Percentiles rank a stretch among this genome's conserved stretches.
Conservation (phyloP, 441 rosid species). For the Adansonia gregorii region DNA sequence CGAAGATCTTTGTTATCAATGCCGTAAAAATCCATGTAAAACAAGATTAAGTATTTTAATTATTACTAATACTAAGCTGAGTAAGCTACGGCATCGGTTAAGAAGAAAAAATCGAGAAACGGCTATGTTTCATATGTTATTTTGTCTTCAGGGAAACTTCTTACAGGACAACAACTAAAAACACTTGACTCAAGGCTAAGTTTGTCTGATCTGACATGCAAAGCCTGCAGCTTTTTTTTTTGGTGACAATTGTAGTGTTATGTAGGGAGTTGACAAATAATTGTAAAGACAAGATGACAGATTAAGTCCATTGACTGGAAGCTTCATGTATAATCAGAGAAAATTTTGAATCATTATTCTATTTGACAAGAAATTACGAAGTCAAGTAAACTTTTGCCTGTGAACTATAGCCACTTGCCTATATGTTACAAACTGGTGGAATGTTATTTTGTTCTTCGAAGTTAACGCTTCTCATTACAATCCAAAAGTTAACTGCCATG, state of each 20-base stretch:
- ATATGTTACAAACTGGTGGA: slow-evolving; percentile 23
- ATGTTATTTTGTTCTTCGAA: not conserved
- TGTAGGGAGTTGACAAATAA: not conserved
- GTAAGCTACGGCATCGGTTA: not conserved
- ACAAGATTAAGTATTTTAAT: not conserved
- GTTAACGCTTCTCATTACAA: slow-evolving; percentile 15
- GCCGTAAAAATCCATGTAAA: not conserved
- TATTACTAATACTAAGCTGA: not conserved
- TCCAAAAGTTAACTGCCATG: not conserved
- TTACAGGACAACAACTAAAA: slow-evolving; percentile 3
- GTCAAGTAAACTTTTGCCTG: not conserved
- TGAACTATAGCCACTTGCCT: not conserved
- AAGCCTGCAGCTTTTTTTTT: not conserved
- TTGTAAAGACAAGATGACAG: not conserved
- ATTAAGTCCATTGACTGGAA: not conserved
- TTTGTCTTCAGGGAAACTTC: not conserved
- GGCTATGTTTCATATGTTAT: not conserved
- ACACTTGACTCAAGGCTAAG: not conserved
- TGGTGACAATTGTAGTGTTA: not conserved
- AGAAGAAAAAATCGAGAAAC: not conserved
- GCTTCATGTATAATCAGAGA: too few species aligned
- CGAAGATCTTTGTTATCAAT: too few species aligned
- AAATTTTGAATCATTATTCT: too few species aligned
- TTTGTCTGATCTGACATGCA: not conserved
- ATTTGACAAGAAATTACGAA: too few species aligned